Evolutionary conservation across 352 stramenopile species (phyloP).

Genomic region (Pythium sp.): DNA sequence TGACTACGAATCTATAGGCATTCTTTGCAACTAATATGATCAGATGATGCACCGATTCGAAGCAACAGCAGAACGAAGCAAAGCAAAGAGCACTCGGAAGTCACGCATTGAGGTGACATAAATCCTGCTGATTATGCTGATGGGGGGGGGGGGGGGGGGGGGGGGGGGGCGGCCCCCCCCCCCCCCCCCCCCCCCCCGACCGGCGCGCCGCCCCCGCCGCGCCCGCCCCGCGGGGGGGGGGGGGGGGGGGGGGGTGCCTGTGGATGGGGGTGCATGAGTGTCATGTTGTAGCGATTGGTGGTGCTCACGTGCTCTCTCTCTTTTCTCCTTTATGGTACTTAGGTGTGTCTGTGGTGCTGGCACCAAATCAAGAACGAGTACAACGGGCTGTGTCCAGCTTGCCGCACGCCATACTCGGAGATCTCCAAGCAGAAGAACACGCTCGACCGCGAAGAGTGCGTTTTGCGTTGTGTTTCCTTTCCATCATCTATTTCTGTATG

Average conservation of each 20-base stretch:
- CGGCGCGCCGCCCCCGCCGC: no score
- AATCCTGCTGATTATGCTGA: no score
- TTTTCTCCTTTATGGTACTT: background rate
- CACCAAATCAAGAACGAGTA: conserved; percentile 99
- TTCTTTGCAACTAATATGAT: no score
- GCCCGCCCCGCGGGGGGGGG: no score
- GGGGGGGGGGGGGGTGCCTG: background rate
- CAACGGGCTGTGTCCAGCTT: conserved; percentile 97
- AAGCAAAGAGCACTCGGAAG: no score
- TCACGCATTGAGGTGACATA: no score
- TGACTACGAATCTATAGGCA: no score
- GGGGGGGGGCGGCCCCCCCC: no score
- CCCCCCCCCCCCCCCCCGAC: no score
- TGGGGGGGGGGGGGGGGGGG: no score
- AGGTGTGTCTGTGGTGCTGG: conserved; percentile 99
- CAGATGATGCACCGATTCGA: no score
- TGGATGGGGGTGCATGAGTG: background rate
- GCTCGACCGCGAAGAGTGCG: conserved; percentile 94
- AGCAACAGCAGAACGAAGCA: no score
- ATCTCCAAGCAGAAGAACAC: conserved; percentile 87
- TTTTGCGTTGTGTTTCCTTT: conserved; percentile 21
- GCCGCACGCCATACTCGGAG: conserved; percentile 96
- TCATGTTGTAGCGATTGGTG: background rate
- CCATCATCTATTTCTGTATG: background rate
- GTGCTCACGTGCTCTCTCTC: background rate